phyloP scores from a whole-genome alignment of 2,329 filamentous ascomycete species.

The Colletotrichum melonis region DNA sequence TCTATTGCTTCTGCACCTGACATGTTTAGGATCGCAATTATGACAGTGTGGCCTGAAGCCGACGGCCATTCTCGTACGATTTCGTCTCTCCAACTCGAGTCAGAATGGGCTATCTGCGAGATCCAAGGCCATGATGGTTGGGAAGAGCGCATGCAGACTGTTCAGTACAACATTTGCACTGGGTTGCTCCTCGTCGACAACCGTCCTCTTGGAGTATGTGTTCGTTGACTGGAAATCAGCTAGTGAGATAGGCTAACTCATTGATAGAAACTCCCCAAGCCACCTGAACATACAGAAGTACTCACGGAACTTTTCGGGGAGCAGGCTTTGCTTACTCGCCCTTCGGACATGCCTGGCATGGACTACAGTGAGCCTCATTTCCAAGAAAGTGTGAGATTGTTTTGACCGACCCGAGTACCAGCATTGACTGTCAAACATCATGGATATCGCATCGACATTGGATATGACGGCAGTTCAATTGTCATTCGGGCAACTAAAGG shows the following conservation, averaged over 20 bases:
- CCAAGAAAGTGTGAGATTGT: no score
- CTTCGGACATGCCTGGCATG: constrained; percentile 66
- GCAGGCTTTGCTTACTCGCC: constrained; percentile 61
- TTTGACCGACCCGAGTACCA: neutral
- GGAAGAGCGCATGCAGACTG: constrained; percentile 39
- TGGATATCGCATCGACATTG: constrained; percentile 64
- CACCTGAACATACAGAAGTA: constrained; percentile 55
- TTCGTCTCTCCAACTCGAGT: constrained; percentile 42
- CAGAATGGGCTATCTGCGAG: constrained; percentile 35
- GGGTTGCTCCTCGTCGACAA: constrained; percentile 50
- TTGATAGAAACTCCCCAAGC: constrained; percentile 58
- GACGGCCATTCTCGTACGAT: constrained; percentile 34
- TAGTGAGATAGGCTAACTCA: neutral
- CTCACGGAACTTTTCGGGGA: constrained; percentile 65
- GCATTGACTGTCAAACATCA: constrained; percentile 43
- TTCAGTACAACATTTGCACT: constrained; percentile 48
- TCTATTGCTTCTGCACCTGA: constrained; percentile 44
- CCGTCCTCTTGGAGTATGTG: constrained; percentile 41
- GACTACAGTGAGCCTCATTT: constrained; percentile 48
- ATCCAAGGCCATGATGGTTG: constrained; percentile 25
- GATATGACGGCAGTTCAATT: constrained; percentile 52
- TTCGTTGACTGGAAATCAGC: fast-evolving
- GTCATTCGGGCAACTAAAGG: constrained; percentile 54
- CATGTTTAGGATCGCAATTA: constrained; percentile 49
- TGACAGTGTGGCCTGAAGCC: constrained; percentile 54